Conservation (phyloP, 345 rosid species). For the Theobroma cacao region DNA sequence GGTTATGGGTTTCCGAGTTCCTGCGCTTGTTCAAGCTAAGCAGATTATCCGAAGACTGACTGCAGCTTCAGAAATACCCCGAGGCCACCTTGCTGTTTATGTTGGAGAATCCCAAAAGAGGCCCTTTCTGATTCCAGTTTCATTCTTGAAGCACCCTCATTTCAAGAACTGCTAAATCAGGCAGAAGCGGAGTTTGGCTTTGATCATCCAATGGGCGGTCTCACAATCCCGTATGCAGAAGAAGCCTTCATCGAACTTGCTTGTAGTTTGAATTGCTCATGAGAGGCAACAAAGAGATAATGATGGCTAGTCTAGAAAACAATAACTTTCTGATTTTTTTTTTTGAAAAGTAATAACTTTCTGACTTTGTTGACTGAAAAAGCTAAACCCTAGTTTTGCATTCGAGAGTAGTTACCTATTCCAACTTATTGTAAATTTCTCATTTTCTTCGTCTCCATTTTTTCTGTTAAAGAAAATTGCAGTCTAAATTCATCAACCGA, state of each 20-base stretch:
- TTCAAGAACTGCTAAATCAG: not conserved
- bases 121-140: not conserved
- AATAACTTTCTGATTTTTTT: not conserved
- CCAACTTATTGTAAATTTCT: not conserved
- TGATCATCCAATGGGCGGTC: not conserved
- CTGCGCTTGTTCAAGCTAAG: conserved; percentile 7
- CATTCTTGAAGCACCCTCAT: not conserved
- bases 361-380: not conserved
- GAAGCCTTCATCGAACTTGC: not conserved
- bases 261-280: not conserved
- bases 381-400: not conserved
- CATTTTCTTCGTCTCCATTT: not conserved
- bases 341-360: not conserved
- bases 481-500: not conserved
- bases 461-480: not conserved
- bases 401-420: not conserved
- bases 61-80: not conserved
- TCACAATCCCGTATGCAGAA: not conserved
- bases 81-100: not conserved
- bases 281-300: not conserved
- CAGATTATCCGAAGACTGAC: not conserved
- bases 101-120: not conserved
- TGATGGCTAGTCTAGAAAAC: not conserved
- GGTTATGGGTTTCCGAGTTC: not conserved
- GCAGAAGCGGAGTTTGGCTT: not conserved